Evolutionary conservation across 495 filamentous ascomycete genomes (phyloP).

Genomic region (Elasticomyces elasticus): DNA sequence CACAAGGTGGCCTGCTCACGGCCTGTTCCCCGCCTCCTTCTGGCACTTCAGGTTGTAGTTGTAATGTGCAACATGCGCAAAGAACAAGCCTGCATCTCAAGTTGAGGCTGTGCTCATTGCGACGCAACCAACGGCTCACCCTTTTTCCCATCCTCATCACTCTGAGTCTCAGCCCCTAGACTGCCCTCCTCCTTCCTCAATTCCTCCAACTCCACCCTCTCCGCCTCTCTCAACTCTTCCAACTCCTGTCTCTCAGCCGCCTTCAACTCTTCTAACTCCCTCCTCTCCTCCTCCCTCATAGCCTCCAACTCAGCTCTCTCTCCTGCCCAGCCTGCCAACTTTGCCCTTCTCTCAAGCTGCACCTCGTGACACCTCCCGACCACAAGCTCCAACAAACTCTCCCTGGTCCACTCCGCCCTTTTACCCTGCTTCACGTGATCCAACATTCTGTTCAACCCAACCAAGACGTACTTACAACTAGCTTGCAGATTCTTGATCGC

Average conservation of each 20-base stretch:
- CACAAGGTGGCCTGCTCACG: too few species aligned
- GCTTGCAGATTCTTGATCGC: constrained; percentile 36
- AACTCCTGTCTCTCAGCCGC: not conserved
- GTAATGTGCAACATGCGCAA: too few species aligned
- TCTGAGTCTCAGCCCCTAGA: not conserved
- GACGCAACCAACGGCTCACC: too few species aligned
- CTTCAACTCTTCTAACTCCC: not conserved
- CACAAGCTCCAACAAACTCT: constrained; percentile 1
- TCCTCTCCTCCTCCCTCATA: not conserved
- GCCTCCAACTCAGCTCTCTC: not conserved
- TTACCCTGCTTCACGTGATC: not conserved
- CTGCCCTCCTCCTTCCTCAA: not conserved
- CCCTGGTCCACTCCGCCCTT: not conserved
- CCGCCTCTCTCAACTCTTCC: not conserved
- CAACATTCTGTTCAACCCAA: not conserved
- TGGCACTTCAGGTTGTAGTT: too few species aligned
- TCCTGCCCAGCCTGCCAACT: constrained; percentile 9
- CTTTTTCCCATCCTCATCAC: not conserved
- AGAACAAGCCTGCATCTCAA: too few species aligned
- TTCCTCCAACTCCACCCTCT: not conserved
- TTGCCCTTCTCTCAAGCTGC: constrained; percentile 1
- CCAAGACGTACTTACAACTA: constrained; percentile 19
- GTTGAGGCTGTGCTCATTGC: too few species aligned
- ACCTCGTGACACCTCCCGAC: constrained; percentile 17
- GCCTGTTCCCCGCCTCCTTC: too few species aligned